phyloP scores from a whole-genome alignment of 2,329 filamentous ascomycete genomes.

The Harringtonia lauricola region DNA sequence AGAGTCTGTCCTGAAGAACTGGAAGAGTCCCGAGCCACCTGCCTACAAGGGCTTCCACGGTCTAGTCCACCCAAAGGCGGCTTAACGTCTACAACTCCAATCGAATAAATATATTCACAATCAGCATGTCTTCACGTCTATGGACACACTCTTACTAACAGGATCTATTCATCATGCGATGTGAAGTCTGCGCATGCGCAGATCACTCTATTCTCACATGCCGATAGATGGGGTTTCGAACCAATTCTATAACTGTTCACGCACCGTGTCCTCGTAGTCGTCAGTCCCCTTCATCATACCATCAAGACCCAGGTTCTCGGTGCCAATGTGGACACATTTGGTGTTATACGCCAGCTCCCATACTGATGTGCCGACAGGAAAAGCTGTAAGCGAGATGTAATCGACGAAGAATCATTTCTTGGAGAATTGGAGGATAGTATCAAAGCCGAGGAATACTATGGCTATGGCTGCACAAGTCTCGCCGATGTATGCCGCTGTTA shows the following conservation, averaged over 20 bases:
- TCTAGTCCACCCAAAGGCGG: neutral
- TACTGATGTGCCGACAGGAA: neutral
- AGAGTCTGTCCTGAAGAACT: neutral
- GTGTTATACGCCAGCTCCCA: slow-evolving; percentile 2
- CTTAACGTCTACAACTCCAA: too few relatives aligned
- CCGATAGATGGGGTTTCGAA: slow-evolving; percentile 1
- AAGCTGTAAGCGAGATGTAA: slow-evolving; percentile 1
- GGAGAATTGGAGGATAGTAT: neutral
- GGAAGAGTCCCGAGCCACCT: neutral
- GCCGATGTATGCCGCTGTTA: slow-evolving; percentile 8
- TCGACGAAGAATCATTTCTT: slow-evolving; percentile 6
- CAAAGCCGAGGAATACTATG: slow-evolving; percentile 3
- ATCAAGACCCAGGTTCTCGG: slow-evolving; percentile 9
- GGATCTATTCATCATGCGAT: too few relatives aligned
- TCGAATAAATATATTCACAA: too few relatives aligned
- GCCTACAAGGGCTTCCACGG: slow-evolving; percentile 5
- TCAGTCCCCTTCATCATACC: slow-evolving; percentile 13
- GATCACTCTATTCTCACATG: neutral
- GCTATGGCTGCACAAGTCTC: slow-evolving; percentile 5
- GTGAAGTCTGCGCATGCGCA: neutral
- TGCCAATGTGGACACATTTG: slow-evolving; percentile 3
- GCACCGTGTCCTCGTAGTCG: slow-evolving; percentile 25
- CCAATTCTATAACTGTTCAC: neutral
- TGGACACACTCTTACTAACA: too few relatives aligned
- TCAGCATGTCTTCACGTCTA: too few relatives aligned